Evolutionary conservation across 129 eudicot species (phyloP).

Genomic region (Helianthus tuberosus): DNA sequence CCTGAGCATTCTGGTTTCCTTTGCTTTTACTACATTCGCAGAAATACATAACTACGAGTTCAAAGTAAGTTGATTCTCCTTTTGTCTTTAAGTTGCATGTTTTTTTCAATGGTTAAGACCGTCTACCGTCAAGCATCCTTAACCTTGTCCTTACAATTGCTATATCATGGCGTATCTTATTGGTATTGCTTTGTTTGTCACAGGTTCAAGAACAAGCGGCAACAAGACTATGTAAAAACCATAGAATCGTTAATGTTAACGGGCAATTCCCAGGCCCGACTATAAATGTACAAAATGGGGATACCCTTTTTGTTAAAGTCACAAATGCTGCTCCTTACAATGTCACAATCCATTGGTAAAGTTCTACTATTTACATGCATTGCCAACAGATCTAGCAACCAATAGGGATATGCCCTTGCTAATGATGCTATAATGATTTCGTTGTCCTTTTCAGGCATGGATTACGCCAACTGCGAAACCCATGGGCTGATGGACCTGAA

Average conservation of each 20-base stretch:
- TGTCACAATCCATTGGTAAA: slow-evolving; percentile 69
- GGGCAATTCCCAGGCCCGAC: slow-evolving; percentile 91
- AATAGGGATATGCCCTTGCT: neutral
- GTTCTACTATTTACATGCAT: neutral
- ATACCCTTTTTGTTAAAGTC: slow-evolving; percentile 56
- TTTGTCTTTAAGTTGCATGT: neutral
- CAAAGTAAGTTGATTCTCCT: slow-evolving; percentile 33
- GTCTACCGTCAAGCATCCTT: neutral
- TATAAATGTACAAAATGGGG: slow-evolving; percentile 64
- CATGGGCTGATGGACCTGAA: slow-evolving; percentile 93
- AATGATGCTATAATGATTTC: neutral
- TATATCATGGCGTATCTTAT: neutral
- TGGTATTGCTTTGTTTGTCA: neutral
- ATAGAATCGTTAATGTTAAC: slow-evolving; percentile 66
- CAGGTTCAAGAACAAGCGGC: slow-evolving; percentile 74
- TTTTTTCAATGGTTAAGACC: too few species aligned
- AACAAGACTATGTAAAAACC: slow-evolving; percentile 71
- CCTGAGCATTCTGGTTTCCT: slow-evolving; percentile 29
- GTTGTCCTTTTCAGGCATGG: slow-evolving; percentile 62
- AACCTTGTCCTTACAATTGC: neutral
- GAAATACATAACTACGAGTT: slow-evolving; percentile 57
- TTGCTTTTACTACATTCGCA: slow-evolving; percentile 41
- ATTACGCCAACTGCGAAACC: slow-evolving; percentile 72
- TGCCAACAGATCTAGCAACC: neutral
- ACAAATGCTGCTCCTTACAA: slow-evolving; percentile 63